Base-by-base conservation (phyloP, 2,329 filamentous ascomycete species). In the Dissoconium aciculare region DNA sequence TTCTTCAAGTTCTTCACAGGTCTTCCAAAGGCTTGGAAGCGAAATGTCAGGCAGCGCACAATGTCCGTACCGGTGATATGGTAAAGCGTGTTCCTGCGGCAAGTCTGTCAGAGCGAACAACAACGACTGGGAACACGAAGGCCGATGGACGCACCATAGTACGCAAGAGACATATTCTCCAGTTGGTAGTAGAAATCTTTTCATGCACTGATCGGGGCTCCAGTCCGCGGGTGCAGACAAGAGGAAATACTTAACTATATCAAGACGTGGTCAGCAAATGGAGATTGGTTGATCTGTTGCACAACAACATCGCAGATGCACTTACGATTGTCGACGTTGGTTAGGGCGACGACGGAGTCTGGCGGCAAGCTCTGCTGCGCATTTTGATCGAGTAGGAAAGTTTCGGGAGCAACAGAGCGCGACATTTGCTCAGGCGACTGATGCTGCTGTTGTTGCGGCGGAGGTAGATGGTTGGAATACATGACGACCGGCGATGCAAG, bases 1-100 rank as follows among this genome's bases (percentile, higher is more conserved):
- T 98, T 98, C 67, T 98, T 98, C 24, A 87, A 91, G 66, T 98
- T 98, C 69, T 94, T 95, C 39, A 98, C 89, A 1, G 89, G 89
- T 34, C 89, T 82, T 48, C 89, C 89, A 54, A 98, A 98, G 30
- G 89, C 89, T 64, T 95, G 89, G 63, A 98, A 98, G 54, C 89
- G 72, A 65, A 98, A 98, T 5, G 89, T 91, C 27, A 98, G 71
- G 53, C 89, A 98, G 71, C 89, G 77, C 39, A 98, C 89, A 52
- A 98, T 98, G 58, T 98, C 89, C 46, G 89, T 98, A 41, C 89
- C 89, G 15, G 89, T 95, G 52, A 98, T 92, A 68, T 98, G 89
- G 59, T 98, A 98, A 48, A 98, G 80, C 55, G 93, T 95, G 68
- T 87, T 95, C 84, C 75, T 80, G 51, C 25, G 50, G 33, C 13